Evolutionary conservation across 441 rosid species (phyloP).

Genomic region (Daphne laureola): DNA sequence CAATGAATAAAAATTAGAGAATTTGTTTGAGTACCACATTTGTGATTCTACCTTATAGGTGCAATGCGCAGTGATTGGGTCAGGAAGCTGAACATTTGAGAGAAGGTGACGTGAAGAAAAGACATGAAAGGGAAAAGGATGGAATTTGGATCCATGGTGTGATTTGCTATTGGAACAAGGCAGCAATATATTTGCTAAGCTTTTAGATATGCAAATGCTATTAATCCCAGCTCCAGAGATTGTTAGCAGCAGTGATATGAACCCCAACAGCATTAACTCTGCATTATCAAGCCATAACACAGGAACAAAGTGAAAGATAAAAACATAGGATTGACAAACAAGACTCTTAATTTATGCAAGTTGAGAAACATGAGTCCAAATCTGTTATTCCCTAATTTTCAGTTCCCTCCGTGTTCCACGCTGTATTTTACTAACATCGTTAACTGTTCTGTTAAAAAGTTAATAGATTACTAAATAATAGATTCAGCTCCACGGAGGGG

Average conservation of each 20-base stretch:
- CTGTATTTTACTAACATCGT: no score
- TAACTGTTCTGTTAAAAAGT: no score
- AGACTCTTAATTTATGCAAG: no score
- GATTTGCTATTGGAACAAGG: constrained; percentile 28
- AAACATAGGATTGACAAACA: no score
- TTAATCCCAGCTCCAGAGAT: constrained; percentile 39
- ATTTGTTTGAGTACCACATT: background rate
- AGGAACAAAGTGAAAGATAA: no score
- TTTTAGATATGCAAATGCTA: constrained; percentile 44
- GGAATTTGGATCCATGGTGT: constrained; percentile 26
- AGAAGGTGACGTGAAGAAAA: constrained; percentile 43
- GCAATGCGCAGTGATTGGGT: constrained; percentile 19
- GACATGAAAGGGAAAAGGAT: constrained; percentile 17
- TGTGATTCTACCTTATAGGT: constrained; percentile 19
- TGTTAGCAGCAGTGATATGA: constrained; percentile 61
- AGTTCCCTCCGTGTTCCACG: no score
- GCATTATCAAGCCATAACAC: constrained; percentile 6
- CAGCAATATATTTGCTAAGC: constrained; percentile 30
- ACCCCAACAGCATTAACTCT: constrained; percentile 73
- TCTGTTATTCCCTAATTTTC: no score
- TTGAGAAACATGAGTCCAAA: no score
- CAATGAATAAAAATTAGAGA: background rate
- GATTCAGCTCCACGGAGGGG: no score
- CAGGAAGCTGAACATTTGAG: constrained; percentile 18
- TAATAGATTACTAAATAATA: no score